These are phyloP conservation scores for Lasiosphaeria hispida DNA, from an alignment of 495 filamentous ascomycete species.

Conservation along the genomic window DNA sequence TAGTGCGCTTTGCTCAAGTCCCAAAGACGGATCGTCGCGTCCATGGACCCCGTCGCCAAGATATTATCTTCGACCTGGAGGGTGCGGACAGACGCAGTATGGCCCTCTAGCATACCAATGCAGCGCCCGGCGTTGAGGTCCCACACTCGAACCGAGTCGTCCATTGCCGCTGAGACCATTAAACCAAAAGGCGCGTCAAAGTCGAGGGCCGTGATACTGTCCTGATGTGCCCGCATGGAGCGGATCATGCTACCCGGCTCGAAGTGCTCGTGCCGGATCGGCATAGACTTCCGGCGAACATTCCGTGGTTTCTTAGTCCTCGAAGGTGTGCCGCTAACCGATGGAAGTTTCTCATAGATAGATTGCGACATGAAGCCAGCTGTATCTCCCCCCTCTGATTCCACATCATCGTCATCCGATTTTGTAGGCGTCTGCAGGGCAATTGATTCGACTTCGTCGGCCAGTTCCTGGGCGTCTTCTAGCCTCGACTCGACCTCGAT, in stretches of 20 bases:
- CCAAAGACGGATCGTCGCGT: constrained; percentile 93
- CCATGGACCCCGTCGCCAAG: constrained; percentile 91
- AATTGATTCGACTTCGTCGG: constrained; percentile 64
- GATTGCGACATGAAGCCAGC: constrained; percentile 94
- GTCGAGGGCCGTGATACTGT: constrained; percentile 86
- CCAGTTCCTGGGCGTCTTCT: constrained; percentile 77
- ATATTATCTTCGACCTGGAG: constrained; percentile 96
- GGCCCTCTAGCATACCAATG: constrained; percentile 85
- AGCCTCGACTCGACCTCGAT: constrained; percentile 80
- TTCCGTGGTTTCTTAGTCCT: constrained; percentile 63
- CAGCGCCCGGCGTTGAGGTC: constrained; percentile 91
- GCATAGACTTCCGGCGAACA: constrained; percentile 75
- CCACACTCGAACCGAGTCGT: constrained; percentile 97
- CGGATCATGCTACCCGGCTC: constrained; percentile 85
- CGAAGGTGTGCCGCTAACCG: constrained; percentile 52
- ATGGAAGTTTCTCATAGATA: constrained; percentile 87
- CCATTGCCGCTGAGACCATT: constrained; percentile 89
- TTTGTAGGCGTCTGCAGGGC: constrained; percentile 51
- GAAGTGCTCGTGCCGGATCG: constrained; percentile 93
- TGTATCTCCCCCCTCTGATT: constrained; percentile 53
- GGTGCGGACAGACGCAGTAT: constrained; percentile 89
- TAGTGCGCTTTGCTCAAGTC: constrained; percentile 68
- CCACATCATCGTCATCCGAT: constrained; percentile 52
- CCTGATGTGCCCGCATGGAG: constrained; percentile 82
- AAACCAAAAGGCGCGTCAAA: constrained; percentile 96